phyloP scores from a whole-genome alignment of 352 stramenopile species.

The Globisporangium alternatum region DNA sequence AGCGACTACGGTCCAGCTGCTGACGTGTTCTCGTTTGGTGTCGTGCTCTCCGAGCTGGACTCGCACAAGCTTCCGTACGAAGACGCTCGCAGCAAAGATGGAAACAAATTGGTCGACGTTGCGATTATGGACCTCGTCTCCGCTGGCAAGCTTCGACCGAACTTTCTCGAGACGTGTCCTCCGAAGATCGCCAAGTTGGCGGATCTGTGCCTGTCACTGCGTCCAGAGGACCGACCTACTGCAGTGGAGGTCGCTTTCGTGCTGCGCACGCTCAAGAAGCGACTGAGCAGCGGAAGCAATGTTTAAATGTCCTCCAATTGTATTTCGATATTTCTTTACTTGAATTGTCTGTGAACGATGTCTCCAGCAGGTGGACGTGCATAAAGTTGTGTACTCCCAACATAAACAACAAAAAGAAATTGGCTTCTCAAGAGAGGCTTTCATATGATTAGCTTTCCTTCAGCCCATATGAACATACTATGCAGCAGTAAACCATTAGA shows the following conservation, averaged over 20 bases:
- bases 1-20: conserved; percentile 24
- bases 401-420: too few relatives aligned
- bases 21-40: conserved; percentile 53
- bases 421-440: too few relatives aligned
- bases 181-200: conserved; percentile 27
- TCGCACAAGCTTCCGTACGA: conserved; percentile 48
- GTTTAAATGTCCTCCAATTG: too few relatives aligned
- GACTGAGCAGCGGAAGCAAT: too few relatives aligned
- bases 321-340: too few relatives aligned
- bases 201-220: conserved; percentile 26
- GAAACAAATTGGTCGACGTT: conserved; percentile 27
- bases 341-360: too few relatives aligned
- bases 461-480: too few relatives aligned
- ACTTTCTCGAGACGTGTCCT: conserved; percentile 23
- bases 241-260: conserved; percentile 26
- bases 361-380: too few relatives aligned
- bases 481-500: too few relatives aligned
- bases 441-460: too few relatives aligned
- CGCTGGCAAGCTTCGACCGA: conserved; percentile 23
- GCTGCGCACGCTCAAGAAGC: conserved; percentile 31
- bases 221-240: conserved; percentile 22
- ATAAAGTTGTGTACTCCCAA: too few relatives aligned
- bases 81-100: conserved; percentile 16
- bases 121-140: conserved; percentile 37
- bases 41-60: conserved; percentile 43